phyloP scores from a whole-genome alignment of 2,329 filamentous ascomycete species.

The Penicillium sp. region DNA sequence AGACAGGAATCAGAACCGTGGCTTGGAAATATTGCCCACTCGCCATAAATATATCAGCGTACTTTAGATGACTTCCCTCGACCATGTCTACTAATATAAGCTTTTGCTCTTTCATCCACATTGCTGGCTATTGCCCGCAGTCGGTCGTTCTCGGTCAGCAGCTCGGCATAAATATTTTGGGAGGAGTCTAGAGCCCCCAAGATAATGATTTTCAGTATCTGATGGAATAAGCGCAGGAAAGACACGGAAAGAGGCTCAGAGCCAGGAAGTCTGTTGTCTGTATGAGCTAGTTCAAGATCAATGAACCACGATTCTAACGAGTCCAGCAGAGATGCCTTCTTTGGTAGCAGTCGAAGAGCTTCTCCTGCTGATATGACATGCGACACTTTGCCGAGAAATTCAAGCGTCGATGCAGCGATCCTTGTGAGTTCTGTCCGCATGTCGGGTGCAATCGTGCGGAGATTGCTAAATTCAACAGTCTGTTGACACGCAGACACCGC shows the following conservation, averaged over 20 bases:
- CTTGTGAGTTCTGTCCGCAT: constrained; percentile 11
- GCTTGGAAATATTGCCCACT: not conserved
- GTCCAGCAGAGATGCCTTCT: constrained; percentile 5
- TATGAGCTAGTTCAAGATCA: constrained; percentile 1
- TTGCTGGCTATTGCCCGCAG: not conserved
- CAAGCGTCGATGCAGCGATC: constrained; percentile 1
- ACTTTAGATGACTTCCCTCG: not conserved
- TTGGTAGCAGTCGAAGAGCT: constrained; percentile 2
- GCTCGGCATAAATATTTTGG: not conserved
- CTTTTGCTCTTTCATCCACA: constrained; percentile 5
- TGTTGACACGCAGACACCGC: constrained; percentile 4
- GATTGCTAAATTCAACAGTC: not conserved
- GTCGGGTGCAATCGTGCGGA: constrained; percentile 9
- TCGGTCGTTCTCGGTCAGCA: constrained; percentile 5
- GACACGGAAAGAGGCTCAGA: constrained; percentile 5
- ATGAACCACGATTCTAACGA: constrained; percentile 8
- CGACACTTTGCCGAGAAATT: constrained; percentile 8
- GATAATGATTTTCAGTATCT: constrained; percentile 6
- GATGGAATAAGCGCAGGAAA: constrained; percentile 9
- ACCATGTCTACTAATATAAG: not conserved
- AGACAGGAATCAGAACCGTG: not conserved
- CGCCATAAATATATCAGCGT: not conserved
- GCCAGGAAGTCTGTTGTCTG: not conserved
- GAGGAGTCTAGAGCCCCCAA: constrained; percentile 8
- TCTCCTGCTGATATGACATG: not conserved